Percentiles rank a stretch among this genome's conserved stretches.
These are phyloP conservation scores for Macrolepiota albuminosa DNA, from an alignment of 768 basidiomycete genomes.

Conservation along the genomic window DNA sequence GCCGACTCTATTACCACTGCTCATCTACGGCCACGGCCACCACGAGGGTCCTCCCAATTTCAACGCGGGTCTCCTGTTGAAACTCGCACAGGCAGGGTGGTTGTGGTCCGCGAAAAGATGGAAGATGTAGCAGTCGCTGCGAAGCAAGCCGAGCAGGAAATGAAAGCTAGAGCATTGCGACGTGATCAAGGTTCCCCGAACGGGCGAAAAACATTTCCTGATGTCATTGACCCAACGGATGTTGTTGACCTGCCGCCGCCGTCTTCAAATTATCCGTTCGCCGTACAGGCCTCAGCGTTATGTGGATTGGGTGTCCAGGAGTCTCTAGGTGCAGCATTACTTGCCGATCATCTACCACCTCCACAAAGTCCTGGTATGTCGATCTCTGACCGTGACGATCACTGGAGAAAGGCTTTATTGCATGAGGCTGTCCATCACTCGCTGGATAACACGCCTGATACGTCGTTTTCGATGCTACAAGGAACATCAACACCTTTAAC, in stretches of 20 bases:
- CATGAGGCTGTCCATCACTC: conserved; percentile 79
- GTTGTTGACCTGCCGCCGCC: conserved; percentile 74
- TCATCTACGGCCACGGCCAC: conserved; percentile 27
- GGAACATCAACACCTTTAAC: conserved; percentile 33
- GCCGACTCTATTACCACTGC: conserved; percentile 57
- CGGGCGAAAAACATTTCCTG: conserved; percentile 35
- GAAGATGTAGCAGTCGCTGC: conserved; percentile 64
- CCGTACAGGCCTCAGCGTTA: conserved; percentile 69
- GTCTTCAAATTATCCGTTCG: conserved; percentile 64
- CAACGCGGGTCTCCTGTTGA: conserved; percentile 27
- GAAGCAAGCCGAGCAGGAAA: conserved; percentile 69
- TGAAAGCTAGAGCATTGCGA: conserved; percentile 49
- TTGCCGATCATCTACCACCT: conserved; percentile 72
- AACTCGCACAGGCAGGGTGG: conserved; percentile 55
- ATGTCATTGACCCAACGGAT: conserved; percentile 81
- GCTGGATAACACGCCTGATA: conserved; percentile 44
- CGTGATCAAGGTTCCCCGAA: conserved; percentile 41
- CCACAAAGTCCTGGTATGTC: conserved; percentile 58
- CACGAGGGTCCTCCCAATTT: conserved; percentile 31
- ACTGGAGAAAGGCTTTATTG: conserved; percentile 74
- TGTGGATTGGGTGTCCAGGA: conserved; percentile 72
- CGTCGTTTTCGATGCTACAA: conserved; percentile 37
- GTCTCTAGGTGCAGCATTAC: conserved; percentile 68
- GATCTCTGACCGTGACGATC: conserved; percentile 50
- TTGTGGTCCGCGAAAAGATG: conserved; percentile 82